These are phyloP conservation scores for Coemansia sp. DNA, from an alignment of 192 early-diverging fungal genomes.

Conservation along the genomic window DNA sequence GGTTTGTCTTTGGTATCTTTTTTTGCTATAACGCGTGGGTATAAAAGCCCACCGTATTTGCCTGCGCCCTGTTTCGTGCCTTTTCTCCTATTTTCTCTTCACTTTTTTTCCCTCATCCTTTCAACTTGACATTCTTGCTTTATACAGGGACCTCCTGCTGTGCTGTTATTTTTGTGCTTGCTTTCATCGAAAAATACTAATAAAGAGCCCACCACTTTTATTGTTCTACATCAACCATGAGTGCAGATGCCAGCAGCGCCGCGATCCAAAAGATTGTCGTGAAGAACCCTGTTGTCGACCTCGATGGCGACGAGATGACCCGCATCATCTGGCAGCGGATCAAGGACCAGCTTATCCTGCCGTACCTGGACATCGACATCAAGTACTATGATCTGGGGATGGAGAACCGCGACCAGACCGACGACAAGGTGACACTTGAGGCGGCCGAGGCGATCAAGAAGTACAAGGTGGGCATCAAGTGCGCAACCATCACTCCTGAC, in stretches of 20 bases:
- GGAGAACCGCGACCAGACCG: conserved; percentile 90
- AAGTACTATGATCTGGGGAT: conserved; percentile 97
- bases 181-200: too few species aligned
- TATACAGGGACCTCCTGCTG: background rate
- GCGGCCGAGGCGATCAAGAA: conserved; percentile 95
- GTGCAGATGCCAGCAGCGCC: conserved; percentile 41
- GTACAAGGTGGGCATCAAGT: conserved; percentile 99
- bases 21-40: background rate
- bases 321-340: conserved; percentile 95
- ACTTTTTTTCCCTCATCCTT: background rate
- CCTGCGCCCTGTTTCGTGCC: background rate
- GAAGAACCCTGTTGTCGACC: conserved; percentile 81
- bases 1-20: too few species aligned
- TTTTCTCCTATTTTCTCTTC: background rate
- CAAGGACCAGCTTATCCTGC: conserved; percentile 88
- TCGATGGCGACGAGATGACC: conserved; percentile 99
- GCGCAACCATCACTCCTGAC: conserved; percentile 98
- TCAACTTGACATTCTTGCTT: background rate
- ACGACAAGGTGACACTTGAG: conserved; percentile 92
- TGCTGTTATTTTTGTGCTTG: too few species aligned
- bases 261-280: conserved; percentile 67
- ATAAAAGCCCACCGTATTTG: background rate
- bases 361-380: conserved; percentile 87
- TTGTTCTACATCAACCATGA: conserved; percentile 26
- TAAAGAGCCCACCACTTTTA: background rate